A percentile compares a stretch with the other conserved stretches of the same genome.
Conservation (phyloP, 257 asterid species). For the Nicotiana obtusifolia region DNA sequence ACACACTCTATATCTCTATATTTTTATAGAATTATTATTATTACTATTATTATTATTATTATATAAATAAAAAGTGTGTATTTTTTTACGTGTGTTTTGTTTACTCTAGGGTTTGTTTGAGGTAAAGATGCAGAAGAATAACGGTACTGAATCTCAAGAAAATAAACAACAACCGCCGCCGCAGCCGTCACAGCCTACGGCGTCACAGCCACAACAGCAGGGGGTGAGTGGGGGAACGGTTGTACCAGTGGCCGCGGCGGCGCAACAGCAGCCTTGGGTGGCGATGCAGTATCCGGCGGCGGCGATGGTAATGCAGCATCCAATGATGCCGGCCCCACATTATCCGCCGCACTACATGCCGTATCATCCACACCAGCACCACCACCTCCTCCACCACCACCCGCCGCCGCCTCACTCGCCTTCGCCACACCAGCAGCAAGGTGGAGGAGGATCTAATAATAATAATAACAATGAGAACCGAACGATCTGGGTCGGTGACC, state of each 20-base stretch:
- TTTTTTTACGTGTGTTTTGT: background rate
- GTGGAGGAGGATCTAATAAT: slow-evolving; percentile 49
- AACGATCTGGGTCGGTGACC: slow-evolving; percentile 98
- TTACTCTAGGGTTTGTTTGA: slow-evolving; percentile 5
- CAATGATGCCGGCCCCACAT: slow-evolving; percentile 13
- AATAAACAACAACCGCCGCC: background rate
- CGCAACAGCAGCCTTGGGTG: slow-evolving; percentile 10
- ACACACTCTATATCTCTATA: slow-evolving; percentile 3
- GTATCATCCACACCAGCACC: slow-evolving; percentile 20
- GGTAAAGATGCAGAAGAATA: slow-evolving; percentile 7
- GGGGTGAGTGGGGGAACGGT: background rate
- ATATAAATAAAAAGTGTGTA: background rate
- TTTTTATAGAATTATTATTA: background rate
- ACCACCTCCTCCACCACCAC: slow-evolving; percentile 22
- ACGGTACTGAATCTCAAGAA: slow-evolving; percentile 11
- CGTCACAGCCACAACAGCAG: background rate
- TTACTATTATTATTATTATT: background rate
- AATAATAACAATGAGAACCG: slow-evolving; percentile 49
- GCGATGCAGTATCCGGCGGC: slow-evolving; percentile 15
- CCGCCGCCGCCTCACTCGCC: slow-evolving; percentile 27
- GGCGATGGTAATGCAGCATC: slow-evolving; percentile 20
- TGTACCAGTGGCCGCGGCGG: background rate
- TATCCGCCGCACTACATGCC: slow-evolving; percentile 13
- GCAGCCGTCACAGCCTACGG: background rate
- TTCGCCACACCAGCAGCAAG: slow-evolving; percentile 25